Base-by-base conservation (phyloP, 2,329 filamentous ascomycete species). In the Colletotrichum destructivum region DNA sequence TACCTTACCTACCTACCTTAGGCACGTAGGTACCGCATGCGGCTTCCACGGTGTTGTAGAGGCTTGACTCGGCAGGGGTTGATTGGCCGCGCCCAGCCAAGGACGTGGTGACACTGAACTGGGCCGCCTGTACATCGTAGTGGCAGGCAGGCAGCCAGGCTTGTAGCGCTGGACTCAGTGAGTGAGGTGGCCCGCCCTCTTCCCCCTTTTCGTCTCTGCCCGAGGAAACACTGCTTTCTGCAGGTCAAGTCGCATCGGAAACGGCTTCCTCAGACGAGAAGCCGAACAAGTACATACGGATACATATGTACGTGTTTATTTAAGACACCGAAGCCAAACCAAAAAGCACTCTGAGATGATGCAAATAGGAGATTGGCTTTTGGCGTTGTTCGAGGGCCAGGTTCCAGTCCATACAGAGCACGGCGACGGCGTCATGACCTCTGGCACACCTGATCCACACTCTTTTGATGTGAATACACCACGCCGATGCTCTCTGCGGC, bases 31-130 rank as follows among this genome's bases (percentile, higher is more conserved):
- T 11, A 38, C 69, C 65, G 69, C 69, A 71, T 71, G 69, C 69
- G 59, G 69, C 65, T 51, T 69, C 21, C 42, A 47, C 23, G 16
- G 16, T 56, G 31, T 35, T 35, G 54, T 9, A 60, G 64, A 60
- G 44, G 64, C 59, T 69, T 63, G 69, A 63, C 38, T 52, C 35
- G 65, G 65, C 52, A 31, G 54, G 59, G 69, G 65, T 31, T 69
- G 54, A 69, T 71, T 63, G 59, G 65, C 69, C 65, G 69, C 65
- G 69, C 47, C 54, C 65, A 61, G 69, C 54, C 54, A 59, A 61
- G 65, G 31, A 52, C 42, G 44, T 52, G 47, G 38, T 63, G 61
- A 54, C 38, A 59, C 61, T 54, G 31, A 31, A 26, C 18, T 55
- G 26, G 26, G 16, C 51, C 35, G 16, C 21, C 26, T 23, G 23